Percentiles rank a stretch among this genome's conserved stretches.
Conservation (phyloP, 2,329 filamentous ascomycete genomes). For the Xylariaceae sp. region DNA sequence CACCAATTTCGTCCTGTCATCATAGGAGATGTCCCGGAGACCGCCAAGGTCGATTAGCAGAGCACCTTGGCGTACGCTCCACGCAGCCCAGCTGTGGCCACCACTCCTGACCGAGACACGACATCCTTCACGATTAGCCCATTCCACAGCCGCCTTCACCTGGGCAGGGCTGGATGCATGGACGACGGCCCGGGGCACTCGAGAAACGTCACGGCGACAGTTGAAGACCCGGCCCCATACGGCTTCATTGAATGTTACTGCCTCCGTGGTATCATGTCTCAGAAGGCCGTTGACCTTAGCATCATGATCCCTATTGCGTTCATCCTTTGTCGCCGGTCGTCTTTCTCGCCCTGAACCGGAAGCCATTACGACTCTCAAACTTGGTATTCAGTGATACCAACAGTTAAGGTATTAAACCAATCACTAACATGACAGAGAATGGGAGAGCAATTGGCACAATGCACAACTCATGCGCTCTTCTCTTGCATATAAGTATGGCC, state of each 20-base stretch:
- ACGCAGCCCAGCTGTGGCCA: constrained; percentile 53
- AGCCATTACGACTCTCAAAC: too few species aligned
- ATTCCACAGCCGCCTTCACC: constrained; percentile 42
- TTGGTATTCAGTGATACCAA: too few species aligned
- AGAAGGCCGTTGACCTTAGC: neutral
- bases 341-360: neutral
- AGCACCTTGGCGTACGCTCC: constrained; percentile 51
- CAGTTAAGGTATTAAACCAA: too few species aligned
- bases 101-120: constrained; percentile 51
- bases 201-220: constrained; percentile 34
- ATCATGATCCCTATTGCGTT: neutral
- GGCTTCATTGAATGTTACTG: constrained; percentile 30
- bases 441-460: too few species aligned
- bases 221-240: constrained; percentile 49
- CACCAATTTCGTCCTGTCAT: constrained; percentile 42
- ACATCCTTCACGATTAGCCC: constrained; percentile 41
- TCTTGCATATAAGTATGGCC: neutral
- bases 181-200: constrained; percentile 47
- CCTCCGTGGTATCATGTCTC: constrained; percentile 25
- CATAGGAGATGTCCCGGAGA: constrained; percentile 40
- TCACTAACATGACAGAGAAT: too few species aligned
- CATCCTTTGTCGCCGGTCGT: neutral
- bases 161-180: constrained; percentile 41
- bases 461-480: neutral
- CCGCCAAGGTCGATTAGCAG: constrained; percentile 44